Base-by-base conservation (phyloP, 192 early-diverging fungal genomes). In the Coemansia erecta region DNA sequence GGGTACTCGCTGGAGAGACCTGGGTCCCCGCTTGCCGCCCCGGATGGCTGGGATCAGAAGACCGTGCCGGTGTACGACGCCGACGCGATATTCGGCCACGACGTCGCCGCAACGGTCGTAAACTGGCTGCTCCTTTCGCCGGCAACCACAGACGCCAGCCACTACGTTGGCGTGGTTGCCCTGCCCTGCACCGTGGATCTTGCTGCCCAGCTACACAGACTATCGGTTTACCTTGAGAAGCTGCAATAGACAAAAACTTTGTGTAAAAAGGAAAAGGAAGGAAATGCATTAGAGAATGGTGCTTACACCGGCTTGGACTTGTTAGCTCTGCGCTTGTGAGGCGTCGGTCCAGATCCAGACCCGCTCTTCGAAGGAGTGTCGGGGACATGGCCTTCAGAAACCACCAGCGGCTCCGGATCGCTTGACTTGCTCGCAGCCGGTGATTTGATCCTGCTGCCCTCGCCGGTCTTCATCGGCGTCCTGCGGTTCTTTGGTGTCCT, bases 141-240 rank as follows among this genome's bases (percentile, higher is more conserved):
- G 0, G 22, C 39, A 5, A 37, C 12, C 39, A 6, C 42, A n/a
- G n/a, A n/a, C 55, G 13, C 3, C 52, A 35, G 51, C 31, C 42
- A 26, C 15, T 64, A 68, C 21, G 39, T 78, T n/a, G 75, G 75
- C 33, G 21, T 78, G 3, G 75, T 72, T 10, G 61, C 65, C 0
- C 52, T 78, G 58, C 75, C 75, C 14, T 72, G 75, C 41, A 78
- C 75, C 1, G 54, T 45, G 2, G 61, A 68, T 1, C 61, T 78
- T 18, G 68, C 69, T 9, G 53, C 69, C 0, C 68, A 72, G 49
- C 39, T 78, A 35, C 44, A 78, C 14, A 56, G 75, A 4, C 4
- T 59, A 17, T n/a, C 43, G 23, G 53, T 19, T 1, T 72, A 53
- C 54, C 31, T 33, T 26, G 1, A 31, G 31, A 35, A 35, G 3